Conservation (phyloP, 805 yeast species). For the Sugiyamaella boreocaroliniensis region DNA sequence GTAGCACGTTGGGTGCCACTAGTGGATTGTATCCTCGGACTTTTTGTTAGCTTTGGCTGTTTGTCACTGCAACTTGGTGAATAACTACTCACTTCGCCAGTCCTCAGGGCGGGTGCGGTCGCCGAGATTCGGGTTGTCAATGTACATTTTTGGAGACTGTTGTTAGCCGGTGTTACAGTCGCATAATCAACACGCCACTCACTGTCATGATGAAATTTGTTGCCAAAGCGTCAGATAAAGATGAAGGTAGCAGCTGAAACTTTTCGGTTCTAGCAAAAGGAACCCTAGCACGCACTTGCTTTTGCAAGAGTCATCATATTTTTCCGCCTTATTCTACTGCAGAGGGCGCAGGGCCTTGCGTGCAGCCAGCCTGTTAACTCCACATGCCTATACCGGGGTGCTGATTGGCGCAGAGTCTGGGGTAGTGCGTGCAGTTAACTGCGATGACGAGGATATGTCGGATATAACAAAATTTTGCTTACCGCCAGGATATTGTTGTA, state of each 20-base stretch:
- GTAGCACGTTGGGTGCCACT: slow-evolving; percentile 90
- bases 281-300: background rate
- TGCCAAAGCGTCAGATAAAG: too few relatives aligned
- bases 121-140: slow-evolving; percentile 75
- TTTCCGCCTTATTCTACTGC: background rate
- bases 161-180: background rate
- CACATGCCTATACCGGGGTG: background rate
- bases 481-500: too few relatives aligned
- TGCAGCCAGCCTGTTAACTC: background rate
- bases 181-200: background rate
- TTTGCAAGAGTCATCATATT: background rate
- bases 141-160: slow-evolving; percentile 51
- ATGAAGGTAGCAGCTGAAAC: background rate
- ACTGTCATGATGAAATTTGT: background rate
- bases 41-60: slow-evolving; percentile 17
- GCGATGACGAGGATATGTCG: too few relatives aligned
- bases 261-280: background rate
- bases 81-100: slow-evolving; percentile 45
- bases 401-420: background rate
- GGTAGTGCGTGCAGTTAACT: background rate
- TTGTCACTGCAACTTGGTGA: background rate
- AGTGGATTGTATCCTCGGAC: slow-evolving; percentile 87
- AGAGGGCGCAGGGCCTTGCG: background rate
- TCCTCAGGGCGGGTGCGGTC: slow-evolving; percentile 70
- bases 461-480: too few relatives aligned